These are phyloP conservation scores for slime mould (Dictyostelium discoideum) DNA, from an alignment of 78 protist species.

Conservation along the genomic window DNA sequence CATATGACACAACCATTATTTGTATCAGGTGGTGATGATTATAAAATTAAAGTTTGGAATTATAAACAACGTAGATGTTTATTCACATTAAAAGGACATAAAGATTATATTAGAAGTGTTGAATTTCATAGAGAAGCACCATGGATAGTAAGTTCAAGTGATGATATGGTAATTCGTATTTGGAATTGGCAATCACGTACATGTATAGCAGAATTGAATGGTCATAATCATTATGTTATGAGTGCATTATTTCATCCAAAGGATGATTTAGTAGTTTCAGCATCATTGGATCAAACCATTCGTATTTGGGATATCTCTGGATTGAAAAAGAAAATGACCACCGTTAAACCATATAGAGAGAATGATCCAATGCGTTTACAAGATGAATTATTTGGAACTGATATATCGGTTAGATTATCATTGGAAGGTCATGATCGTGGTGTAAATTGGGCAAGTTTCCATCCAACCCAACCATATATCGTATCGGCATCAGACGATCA, in stretches of 20 bases:
- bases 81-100: constrained; percentile 97
- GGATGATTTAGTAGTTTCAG: constrained; percentile 96
- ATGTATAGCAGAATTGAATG: constrained; percentile 96
- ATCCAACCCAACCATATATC: constrained; percentile 95
- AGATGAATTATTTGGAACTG: constrained; percentile 93
- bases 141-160: constrained; percentile 98
- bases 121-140: constrained; percentile 96
- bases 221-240: constrained; percentile 99
- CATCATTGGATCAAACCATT: constrained; percentile 99
- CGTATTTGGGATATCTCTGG: constrained; percentile 99
- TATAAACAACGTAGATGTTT: constrained; percentile 98
- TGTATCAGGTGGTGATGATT: constrained; percentile 99
- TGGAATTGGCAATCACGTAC: constrained; percentile 99
- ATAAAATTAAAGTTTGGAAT: constrained; percentile 99
- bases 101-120: constrained; percentile 98
- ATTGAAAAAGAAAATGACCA: constrained; percentile 84
- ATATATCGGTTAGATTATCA: constrained; percentile 92
- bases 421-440: constrained; percentile 96
- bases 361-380: constrained; percentile 78
- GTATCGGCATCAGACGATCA: constrained; percentile 98
- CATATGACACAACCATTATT: constrained; percentile 98
- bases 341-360: constrained; percentile 38
- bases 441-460: constrained; percentile 99
- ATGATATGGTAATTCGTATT: constrained; percentile 98
- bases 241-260: constrained; percentile 98